Base-by-base conservation (phyloP, 2,329 filamentous ascomycete genomes). In the Fusarium anthophilum region DNA sequence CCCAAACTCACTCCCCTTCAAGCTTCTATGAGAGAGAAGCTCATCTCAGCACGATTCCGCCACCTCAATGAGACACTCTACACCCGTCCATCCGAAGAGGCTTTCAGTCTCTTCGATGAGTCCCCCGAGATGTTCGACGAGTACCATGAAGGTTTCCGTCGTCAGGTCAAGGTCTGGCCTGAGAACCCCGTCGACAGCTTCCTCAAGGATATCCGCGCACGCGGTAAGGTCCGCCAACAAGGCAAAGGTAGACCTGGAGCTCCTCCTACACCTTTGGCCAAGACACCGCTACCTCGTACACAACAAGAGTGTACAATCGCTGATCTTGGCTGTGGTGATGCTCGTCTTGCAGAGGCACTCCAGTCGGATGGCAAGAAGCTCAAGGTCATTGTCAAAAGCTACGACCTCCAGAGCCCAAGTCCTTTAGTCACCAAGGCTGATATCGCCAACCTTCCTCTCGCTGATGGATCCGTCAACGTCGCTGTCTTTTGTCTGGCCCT, bases 31-130 rank as follows among this genome's bases (percentile, higher is more conserved):
- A 92, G 94, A 70, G 92, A 95, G 80, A 99, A 99, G 86, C 91
- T 99, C 72, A 89, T 97, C 72, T 97, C 95, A 15, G 95, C 96
- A 3, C 95, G 96, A 66, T 99, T 99, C 89, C 94, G 96, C 73
- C 95, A 98, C 83, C 91, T 99, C 70, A 99, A 99, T 83, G 93
- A 99, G 85, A 96, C 94, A 0, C 91, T 99, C 20, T 99, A 99
- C 85, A 98, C 96, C 9, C 94, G 92, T 13, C 94, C 95, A 2
- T 99, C 96, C 0, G 86, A 87, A 41, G 91, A 96, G 74, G 93
- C 96, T n/a, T 91, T 96, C 76, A 85, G 88, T 57, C 90, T 98
- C 30, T 98, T 99, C 86, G 87, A 90, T 58, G 87, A 93, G 39
- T 94, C 94, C 56, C 96, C 96, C 1, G 94, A 97, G 80, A 95